phyloP scores from a whole-genome alignment of 148 eudicot genomes.

The Suaeda aralocaspica region DNA sequence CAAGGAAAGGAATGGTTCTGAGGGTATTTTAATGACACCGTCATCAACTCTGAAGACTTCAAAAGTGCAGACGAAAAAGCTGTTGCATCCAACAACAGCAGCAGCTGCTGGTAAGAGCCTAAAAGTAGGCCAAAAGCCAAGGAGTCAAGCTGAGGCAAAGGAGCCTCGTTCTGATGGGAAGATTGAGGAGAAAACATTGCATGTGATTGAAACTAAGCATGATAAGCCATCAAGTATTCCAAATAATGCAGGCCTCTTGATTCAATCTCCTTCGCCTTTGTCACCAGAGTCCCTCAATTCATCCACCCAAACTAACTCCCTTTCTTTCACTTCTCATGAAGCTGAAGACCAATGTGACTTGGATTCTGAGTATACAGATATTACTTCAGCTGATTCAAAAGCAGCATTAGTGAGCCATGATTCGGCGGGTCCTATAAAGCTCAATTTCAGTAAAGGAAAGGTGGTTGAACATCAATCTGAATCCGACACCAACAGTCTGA shows the following conservation, averaged over 20 bases:
- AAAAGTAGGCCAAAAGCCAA: constrained; percentile 20
- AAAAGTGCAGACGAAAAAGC: constrained; percentile 34
- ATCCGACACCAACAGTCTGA: constrained; percentile 35
- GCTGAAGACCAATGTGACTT: constrained; percentile 31
- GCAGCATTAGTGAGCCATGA: neutral
- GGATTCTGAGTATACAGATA: constrained; percentile 32
- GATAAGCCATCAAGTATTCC: constrained; percentile 20
- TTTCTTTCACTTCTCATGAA: constrained; percentile 39
- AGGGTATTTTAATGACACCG: neutral
- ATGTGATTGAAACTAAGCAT: constrained; percentile 35
- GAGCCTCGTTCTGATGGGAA: constrained; percentile 21
- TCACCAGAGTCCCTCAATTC: constrained; percentile 34
- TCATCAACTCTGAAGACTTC: constrained; percentile 25
- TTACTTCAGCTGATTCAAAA: constrained; percentile 11
- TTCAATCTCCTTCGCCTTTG: constrained; percentile 32
- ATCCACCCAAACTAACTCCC: constrained; percentile 32
- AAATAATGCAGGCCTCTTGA: constrained; percentile 9
- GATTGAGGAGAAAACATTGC: constrained; percentile 53
- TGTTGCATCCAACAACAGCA: constrained; percentile 26
- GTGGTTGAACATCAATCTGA: constrained; percentile 49
- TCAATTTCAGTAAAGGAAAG: constrained; percentile 68
- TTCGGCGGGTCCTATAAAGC: constrained; percentile 39
- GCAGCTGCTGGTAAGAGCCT: constrained; percentile 26
- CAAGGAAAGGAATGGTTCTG: constrained; percentile 17
- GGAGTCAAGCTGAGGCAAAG: constrained; percentile 25